Percentiles rank a stretch among this genome's conserved stretches.
Evolutionary conservation across 345 rosid species (phyloP).

Genomic region (Psidium guajava): DNA sequence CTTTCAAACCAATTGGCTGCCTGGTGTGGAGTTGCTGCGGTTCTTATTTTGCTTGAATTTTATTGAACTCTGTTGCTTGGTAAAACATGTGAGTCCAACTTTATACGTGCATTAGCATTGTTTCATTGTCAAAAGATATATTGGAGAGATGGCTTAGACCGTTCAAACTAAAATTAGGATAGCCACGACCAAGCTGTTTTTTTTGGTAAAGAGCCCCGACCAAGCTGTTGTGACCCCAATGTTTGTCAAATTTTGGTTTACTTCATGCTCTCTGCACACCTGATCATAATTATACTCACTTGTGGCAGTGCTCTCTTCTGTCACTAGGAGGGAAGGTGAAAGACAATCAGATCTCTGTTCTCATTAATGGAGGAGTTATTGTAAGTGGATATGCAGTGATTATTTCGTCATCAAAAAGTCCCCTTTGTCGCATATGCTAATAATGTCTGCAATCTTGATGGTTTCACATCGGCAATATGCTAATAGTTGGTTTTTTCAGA

Average conservation of each 20-base stretch:
- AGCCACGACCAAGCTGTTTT: not conserved
- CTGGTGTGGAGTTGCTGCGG: not conserved
- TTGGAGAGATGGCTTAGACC: not conserved
- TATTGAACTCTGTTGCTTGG: not conserved
- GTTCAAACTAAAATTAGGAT: not conserved
- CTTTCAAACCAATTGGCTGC: not conserved
- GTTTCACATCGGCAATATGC: not conserved
- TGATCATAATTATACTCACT: not conserved
- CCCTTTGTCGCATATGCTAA: not conserved
- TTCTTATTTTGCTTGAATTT: not conserved
- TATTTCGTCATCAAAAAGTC: not conserved
- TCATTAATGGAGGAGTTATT: conserved; percentile 77
- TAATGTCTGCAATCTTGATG: not conserved
- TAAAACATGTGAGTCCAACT: not conserved
- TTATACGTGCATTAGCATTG: not conserved
- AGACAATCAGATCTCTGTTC: conserved; percentile 59
- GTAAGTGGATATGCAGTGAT: conserved; percentile 36
- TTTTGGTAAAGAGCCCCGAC: no score
- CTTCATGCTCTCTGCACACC: not conserved
- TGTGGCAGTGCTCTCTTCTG: conserved; percentile 53
- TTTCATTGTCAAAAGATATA: not conserved
- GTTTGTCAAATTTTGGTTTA: not conserved
- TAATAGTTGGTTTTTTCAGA: not conserved
- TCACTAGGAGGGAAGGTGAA: conserved; percentile 68
- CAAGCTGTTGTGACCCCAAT: not conserved